phyloP scores from a whole-genome alignment of 2,329 filamentous ascomycete species.

The Beauveria bassiana region DNA sequence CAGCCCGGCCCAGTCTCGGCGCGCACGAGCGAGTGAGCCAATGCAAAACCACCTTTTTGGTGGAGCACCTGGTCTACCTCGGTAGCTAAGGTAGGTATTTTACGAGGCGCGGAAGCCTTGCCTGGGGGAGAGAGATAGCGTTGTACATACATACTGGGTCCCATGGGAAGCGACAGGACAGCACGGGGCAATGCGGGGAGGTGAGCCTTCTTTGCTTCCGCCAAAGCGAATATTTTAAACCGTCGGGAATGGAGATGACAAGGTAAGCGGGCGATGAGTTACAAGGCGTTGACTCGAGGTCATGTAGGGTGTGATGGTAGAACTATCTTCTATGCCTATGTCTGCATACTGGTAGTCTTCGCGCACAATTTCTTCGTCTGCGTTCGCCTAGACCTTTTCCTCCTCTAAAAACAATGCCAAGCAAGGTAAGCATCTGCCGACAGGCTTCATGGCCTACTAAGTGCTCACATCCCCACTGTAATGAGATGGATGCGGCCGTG shows the following conservation, averaged over 20 bases:
- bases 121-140: background rate
- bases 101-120: background rate
- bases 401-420: background rate
- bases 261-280: background rate
- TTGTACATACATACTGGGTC: background rate
- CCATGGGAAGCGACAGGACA: background rate
- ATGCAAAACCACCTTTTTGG: background rate
- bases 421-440: background rate
- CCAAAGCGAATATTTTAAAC: background rate
- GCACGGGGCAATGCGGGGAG: background rate
- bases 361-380: background rate
- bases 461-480: no score
- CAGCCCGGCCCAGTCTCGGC: background rate
- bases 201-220: no score
- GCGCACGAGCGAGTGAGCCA: background rate
- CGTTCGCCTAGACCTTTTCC: background rate
- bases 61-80: background rate
- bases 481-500: no score
- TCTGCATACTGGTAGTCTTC: background rate
- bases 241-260: background rate
- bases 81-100: no score
- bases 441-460: background rate
- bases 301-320: background rate
- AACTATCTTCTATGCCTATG: background rate
- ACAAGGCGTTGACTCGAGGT: background rate